These are phyloP conservation scores for Ceratobasidium theobromae DNA, from an alignment of 1,284 basidiomycete genomes.

Conservation along the genomic window DNA sequence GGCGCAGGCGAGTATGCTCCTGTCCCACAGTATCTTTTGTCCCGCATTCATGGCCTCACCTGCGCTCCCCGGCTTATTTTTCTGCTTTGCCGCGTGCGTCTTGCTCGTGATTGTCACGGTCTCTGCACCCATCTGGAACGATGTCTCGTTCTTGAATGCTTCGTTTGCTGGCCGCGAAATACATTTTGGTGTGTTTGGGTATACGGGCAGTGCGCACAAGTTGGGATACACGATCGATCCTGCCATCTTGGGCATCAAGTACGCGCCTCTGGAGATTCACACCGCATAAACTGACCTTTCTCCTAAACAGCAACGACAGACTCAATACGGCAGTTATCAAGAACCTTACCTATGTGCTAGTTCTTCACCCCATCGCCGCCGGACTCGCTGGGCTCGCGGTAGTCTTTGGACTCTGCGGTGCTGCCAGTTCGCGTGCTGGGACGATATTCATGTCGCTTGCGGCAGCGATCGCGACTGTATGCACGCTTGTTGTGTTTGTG, in stretches of 20 bases:
- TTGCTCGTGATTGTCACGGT: slow-evolving; percentile 59
- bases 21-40: not conserved
- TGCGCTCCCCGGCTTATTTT: slow-evolving; percentile 54
- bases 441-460: slow-evolving; percentile 75
- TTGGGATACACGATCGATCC: slow-evolving; percentile 60
- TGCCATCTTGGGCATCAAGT: slow-evolving; percentile 44
- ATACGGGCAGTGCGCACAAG: slow-evolving; percentile 56
- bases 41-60: slow-evolving; percentile 38
- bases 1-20: not conserved
- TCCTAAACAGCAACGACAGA: slow-evolving; percentile 39
- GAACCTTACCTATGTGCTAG: slow-evolving; percentile 68
- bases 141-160: slow-evolving; percentile 66
- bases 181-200: slow-evolving; percentile 76
- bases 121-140: slow-evolving; percentile 71
- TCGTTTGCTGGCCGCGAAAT: slow-evolving; percentile 44
- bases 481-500: slow-evolving; percentile 67
- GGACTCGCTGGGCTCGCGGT: slow-evolving; percentile 70
- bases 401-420: slow-evolving; percentile 69
- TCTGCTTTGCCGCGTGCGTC: slow-evolving; percentile 62
- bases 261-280: slow-evolving; percentile 38
- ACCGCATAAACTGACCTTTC: slow-evolving; percentile 36
- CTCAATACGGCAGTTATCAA: slow-evolving; percentile 58
- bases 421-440: slow-evolving; percentile 61
- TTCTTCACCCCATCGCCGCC: slow-evolving; percentile 78
- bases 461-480: slow-evolving; percentile 61